phyloP scores from a whole-genome alignment of 768 basidiomycete species.

The Russula brevipes region DNA sequence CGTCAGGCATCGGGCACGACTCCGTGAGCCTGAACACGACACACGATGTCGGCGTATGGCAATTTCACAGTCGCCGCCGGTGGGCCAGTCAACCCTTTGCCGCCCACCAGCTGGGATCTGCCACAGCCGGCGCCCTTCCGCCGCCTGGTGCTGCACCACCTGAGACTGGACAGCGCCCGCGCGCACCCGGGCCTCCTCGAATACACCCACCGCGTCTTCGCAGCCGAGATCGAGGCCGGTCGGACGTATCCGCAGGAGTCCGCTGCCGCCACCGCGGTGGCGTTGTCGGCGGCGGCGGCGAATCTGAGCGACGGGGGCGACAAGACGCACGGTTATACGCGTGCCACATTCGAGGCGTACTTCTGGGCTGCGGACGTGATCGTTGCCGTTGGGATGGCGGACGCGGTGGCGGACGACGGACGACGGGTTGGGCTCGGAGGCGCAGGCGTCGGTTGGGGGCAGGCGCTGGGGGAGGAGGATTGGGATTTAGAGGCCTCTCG shows the following conservation, averaged over 20 bases:
- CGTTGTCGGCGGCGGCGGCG: conserved; percentile 27
- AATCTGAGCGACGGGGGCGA: background rate
- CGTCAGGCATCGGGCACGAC: too few species aligned
- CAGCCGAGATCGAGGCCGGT: conserved; percentile 70
- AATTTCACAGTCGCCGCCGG: conserved; percentile 40
- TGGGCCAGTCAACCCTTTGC: conserved; percentile 32
- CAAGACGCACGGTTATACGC: conserved; percentile 28
- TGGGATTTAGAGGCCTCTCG: conserved; percentile 41
- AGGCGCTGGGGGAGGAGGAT: too few species aligned
- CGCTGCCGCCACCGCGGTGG: conserved; percentile 29
- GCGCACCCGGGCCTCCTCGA: conserved; percentile 48
- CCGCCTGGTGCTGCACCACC: conserved; percentile 28
- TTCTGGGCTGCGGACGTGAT: conserved; percentile 77
- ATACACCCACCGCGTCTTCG: conserved; percentile 58
- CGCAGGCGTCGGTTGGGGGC: too few species aligned
- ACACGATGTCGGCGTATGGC: conserved; percentile 72
- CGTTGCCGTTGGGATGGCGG: conserved; percentile 47
- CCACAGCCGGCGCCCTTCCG: conserved; percentile 31
- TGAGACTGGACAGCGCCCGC: conserved; percentile 32
- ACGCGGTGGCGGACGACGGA: conserved; percentile 19
- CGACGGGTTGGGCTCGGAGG: too few species aligned
- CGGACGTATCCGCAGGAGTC: conserved; percentile 83
- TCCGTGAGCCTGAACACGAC: conserved; percentile 32
- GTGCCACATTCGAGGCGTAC: conserved; percentile 60
- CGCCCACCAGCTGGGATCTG: conserved; percentile 47